Evolutionary conservation across 2,329 filamentous ascomycete species (phyloP), one percentile per base, ranked within the genome.

Genomic region (Fusarium zealandicum): DNA sequence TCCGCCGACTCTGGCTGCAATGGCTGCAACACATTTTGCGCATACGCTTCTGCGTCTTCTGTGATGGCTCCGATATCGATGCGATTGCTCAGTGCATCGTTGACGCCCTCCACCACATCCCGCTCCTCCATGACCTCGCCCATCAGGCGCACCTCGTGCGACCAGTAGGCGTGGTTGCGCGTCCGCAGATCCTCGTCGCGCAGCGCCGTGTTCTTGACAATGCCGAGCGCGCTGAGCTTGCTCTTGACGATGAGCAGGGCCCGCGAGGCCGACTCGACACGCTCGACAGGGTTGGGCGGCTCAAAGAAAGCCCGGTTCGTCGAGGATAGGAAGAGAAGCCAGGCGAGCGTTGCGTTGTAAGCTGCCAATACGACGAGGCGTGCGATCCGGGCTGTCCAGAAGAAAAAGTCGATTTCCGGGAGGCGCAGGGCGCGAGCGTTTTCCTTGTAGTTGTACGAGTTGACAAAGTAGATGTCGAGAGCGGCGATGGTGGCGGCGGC

Each of bases 171-270:
- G 63, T 88, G 83, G 42, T 83, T 82, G 52, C 82, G 82, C 3
- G 74, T 79, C 54, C 92, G 84, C 72, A 97, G 76, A 36, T 82
- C 82, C 58, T 84, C 81, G 74, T 97, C 90, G 49, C 93, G 78
- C 51, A 89, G 79, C 13, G 90, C 82, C 3, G 91, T 90, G 76
- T 97, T 97, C 70, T 89, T 85, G 38, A 96, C 77, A 51, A 96
- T 86, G 7, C 86, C 89, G 31, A 90, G 76, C 1, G 89, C 90
- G 63, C 83, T 86, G 55, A 96, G 72, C 71, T 88, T 92, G 48
- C 84, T 82, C 70, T 86, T 82, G 11, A 84, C 79, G 5, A 75
- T 75, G 36, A 85, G 82, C 41, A 96, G 72, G 3, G 78, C 73
- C 41, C 82, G 78, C 42, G 84, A 81, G 2, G 80, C 76, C 1